Base-by-base conservation (phyloP, 2,329 filamentous ascomycete genomes). In the Moelleriella libera region DNA sequence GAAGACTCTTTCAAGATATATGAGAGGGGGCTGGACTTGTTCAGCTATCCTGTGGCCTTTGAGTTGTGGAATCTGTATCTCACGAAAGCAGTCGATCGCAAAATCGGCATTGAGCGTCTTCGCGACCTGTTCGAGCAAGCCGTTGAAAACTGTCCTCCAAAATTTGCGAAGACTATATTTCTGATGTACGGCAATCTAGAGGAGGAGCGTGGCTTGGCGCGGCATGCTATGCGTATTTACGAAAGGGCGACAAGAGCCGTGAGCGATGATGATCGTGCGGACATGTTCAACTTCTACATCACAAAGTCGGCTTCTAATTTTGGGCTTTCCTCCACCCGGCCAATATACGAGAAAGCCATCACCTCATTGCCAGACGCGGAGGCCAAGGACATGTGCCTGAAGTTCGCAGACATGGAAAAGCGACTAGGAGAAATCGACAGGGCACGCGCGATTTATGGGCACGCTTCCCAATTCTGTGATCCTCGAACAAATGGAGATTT, bases 221-320 rank as follows among this genome's bases (percentile, higher is more conserved):
- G 94, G 45, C 90, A 97, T 62, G 94, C 94, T 2, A 98, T 98
- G 92, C 85, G 92, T 50, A 98, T 98, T 55, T 98, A 98, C 66
- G 94, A 98, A 68, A 84, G 92, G 49, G 92, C 92, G 6, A 98
- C 92, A 5, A 81, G 92, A 32, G 89, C 90, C 10, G 94, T 98
- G 4, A 83, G 87, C 11, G 92, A 98, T 58, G 90, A 96, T 59
- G 90, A 98, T 63, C 78, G 88, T 46, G 83, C 89, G 50, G 88
- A 95, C 58, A 96, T 98, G 89, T 98, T 96, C 71, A 92, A 95
- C 64, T 95, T 97, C 62, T 98, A 98, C 70, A 96, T 98, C 61
- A 97, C 90, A 49, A 97, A 98, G 64, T 96, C 89, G 0, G 92
- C 92, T 1, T 94, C 88, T 21, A 98, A 98, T 66, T 98, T 98